Conservation (phyloP, 768 basidiomycete genomes). For the Leccinellum albellum region DNA sequence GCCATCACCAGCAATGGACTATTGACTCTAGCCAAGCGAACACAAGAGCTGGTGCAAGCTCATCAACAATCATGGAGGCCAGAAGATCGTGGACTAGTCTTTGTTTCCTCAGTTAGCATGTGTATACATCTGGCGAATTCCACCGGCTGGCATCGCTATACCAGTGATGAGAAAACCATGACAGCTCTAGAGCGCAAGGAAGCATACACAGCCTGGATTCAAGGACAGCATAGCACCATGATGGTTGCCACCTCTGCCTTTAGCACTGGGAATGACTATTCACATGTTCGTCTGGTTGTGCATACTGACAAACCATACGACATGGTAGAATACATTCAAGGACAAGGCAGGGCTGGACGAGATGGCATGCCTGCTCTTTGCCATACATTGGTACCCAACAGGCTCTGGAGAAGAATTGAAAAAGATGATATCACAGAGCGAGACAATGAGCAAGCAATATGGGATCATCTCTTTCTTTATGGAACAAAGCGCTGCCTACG, state of each 20-base stretch:
- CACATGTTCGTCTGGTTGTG: conserved; percentile 13
- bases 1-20: too few relatives aligned
- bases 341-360: conserved; percentile 15
- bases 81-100: conserved; percentile 12
- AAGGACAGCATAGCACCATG: background rate
- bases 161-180: conserved; percentile 7
- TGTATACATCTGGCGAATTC: background rate
- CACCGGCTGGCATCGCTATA: conserved; percentile 9
- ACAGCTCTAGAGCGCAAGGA: background rate
- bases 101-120: background rate
- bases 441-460: background rate
- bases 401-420: background rate
- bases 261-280: conserved; percentile 27
- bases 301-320: conserved; percentile 21
- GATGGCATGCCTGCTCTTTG: background rate
- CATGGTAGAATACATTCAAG: conserved; percentile 22
- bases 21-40: too few relatives aligned
- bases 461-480: background rate
- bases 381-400: background rate
- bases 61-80: too few relatives aligned
- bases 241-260: conserved; percentile 26
- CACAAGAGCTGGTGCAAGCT: too few relatives aligned
- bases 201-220: conserved; percentile 9
- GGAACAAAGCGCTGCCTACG: background rate
- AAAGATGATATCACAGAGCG: background rate